These are phyloP conservation scores for Stachybotrys elegans DNA, from an alignment of 2,329 filamentous ascomycete genomes.

Conservation along the genomic window DNA sequence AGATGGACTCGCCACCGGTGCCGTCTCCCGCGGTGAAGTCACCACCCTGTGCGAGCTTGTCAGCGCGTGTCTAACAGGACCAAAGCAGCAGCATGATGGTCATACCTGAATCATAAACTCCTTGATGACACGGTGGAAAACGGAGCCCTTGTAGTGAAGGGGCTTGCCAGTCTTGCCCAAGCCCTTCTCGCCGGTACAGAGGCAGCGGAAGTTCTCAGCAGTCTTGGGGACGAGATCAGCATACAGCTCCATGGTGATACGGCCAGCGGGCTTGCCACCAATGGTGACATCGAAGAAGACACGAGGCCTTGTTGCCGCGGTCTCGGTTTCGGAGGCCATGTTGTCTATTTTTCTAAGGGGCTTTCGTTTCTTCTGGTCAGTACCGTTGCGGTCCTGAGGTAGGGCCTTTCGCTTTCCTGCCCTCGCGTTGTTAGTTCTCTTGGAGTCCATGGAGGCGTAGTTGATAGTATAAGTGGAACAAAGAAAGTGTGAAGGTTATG, in stretches of 20 bases:
- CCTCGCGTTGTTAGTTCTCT: too few relatives aligned
- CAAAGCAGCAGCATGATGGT: neutral
- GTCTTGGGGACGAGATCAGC: slow-evolving; percentile 81
- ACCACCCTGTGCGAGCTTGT: slow-evolving; percentile 62
- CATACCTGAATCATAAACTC: slow-evolving; percentile 78
- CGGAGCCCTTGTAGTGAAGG: slow-evolving; percentile 87
- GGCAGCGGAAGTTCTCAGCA: slow-evolving; percentile 88
- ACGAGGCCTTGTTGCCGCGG: slow-evolving; percentile 58
- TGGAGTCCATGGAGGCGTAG: too few relatives aligned
- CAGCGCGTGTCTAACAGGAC: neutral
- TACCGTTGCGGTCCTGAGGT: too few relatives aligned
- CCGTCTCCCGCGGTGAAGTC: slow-evolving; percentile 95
- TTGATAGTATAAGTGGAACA: too few relatives aligned
- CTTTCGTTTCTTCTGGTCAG: too few relatives aligned
- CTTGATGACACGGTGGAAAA: slow-evolving; percentile 96
- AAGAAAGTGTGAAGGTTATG: too few relatives aligned
- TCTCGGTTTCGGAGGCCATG: slow-evolving; percentile 36
- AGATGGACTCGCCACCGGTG: slow-evolving; percentile 95
- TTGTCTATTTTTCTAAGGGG: too few relatives aligned
- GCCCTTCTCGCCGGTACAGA: slow-evolving; percentile 95
- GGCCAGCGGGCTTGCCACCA: slow-evolving; percentile 66
- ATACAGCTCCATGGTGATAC: slow-evolving; percentile 82
- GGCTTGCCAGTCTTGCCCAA: slow-evolving; percentile 74
- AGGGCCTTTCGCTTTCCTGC: too few relatives aligned
- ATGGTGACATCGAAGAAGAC: slow-evolving; percentile 94